Conservation (phyloP, 768 basidiomycete genomes). For the Pisolithus tinctorius region DNA sequence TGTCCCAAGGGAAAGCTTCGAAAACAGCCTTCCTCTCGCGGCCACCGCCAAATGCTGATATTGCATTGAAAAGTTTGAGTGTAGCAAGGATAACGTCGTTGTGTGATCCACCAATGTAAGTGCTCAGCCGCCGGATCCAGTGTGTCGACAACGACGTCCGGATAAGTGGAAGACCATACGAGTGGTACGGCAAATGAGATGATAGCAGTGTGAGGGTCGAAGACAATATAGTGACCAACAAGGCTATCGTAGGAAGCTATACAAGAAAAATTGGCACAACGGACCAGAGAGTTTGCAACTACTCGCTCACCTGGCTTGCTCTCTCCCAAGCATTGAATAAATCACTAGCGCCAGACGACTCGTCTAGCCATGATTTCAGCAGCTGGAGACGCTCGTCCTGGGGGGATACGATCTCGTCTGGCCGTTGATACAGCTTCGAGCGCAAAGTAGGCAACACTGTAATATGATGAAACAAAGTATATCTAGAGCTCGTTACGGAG, state of each 20-base stretch:
- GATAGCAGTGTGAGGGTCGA: slow-evolving; percentile 58
- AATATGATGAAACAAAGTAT: neutral
- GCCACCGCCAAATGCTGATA: slow-evolving; percentile 62
- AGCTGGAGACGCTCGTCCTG: slow-evolving; percentile 57
- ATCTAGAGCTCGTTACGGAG: neutral
- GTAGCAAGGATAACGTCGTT: slow-evolving; percentile 62
- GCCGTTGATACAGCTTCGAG: slow-evolving; percentile 53
- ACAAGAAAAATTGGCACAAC: neutral
- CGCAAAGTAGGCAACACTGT: slow-evolving; percentile 47
- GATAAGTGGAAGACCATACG: slow-evolving; percentile 54
- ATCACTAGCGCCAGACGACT: slow-evolving; percentile 48
- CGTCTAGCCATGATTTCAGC: slow-evolving; percentile 56
- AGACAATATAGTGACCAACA: slow-evolving; percentile 49
- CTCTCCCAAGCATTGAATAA: slow-evolving; percentile 60
- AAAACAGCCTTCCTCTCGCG: slow-evolving; percentile 54
- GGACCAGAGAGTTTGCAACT: neutral
- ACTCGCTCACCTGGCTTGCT: slow-evolving; percentile 39
- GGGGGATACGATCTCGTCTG: slow-evolving; percentile 42
- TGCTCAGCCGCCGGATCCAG: slow-evolving; percentile 51
- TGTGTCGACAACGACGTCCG: slow-evolving; percentile 50
- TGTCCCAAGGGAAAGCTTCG: slow-evolving; percentile 74
- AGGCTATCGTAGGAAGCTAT: slow-evolving; percentile 36
- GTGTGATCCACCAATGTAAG: slow-evolving; percentile 54
- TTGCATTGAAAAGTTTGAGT: slow-evolving; percentile 53
- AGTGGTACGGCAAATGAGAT: slow-evolving; percentile 62